Percentiles rank a stretch among this genome's conserved stretches.
phyloP scores from a whole-genome alignment of 768 basidiomycete species.

The Lentinula detonsa region DNA sequence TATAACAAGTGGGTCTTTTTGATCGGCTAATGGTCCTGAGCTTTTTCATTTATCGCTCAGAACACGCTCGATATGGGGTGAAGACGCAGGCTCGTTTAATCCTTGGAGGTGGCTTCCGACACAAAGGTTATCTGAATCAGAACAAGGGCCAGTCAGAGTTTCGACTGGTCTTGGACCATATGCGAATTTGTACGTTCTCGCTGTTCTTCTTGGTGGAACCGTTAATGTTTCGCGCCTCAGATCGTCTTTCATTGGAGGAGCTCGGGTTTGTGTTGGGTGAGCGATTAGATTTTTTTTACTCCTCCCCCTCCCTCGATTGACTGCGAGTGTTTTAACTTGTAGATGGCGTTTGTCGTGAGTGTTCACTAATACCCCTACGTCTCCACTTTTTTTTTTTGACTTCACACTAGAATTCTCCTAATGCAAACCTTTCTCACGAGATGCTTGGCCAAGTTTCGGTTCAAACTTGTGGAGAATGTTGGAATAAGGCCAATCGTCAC shows the following conservation, averaged over 20 bases:
- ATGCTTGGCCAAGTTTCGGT: neutral
- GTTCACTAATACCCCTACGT: neutral
- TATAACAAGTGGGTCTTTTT: neutral
- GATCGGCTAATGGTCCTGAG: too few species aligned
- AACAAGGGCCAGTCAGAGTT: neutral
- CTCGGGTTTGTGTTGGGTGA: constrained; percentile 8
- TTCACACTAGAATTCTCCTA: neutral
- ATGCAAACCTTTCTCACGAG: neutral
- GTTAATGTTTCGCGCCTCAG: neutral
- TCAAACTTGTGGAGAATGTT: neutral
- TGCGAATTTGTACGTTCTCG: constrained; percentile 9
- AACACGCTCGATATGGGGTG: constrained; percentile 8
- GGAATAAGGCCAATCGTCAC: neutral
- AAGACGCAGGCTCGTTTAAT: constrained; percentile 9
- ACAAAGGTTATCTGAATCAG: neutral
- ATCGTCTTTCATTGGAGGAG: constrained; percentile 8
- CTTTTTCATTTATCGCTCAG: neutral
- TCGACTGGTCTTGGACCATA: constrained; percentile 9
- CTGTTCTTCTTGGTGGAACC: neutral
- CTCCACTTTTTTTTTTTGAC: neutral
- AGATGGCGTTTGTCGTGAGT: neutral
- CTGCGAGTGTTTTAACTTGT: too few species aligned
- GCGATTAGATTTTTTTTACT: too few species aligned
- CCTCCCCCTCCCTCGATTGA: too few species aligned
- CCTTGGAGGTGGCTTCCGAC: constrained; percentile 6